phyloP scores from a whole-genome alignment of 2,329 filamentous ascomycete species.

The Aspergillus amoenus region DNA sequence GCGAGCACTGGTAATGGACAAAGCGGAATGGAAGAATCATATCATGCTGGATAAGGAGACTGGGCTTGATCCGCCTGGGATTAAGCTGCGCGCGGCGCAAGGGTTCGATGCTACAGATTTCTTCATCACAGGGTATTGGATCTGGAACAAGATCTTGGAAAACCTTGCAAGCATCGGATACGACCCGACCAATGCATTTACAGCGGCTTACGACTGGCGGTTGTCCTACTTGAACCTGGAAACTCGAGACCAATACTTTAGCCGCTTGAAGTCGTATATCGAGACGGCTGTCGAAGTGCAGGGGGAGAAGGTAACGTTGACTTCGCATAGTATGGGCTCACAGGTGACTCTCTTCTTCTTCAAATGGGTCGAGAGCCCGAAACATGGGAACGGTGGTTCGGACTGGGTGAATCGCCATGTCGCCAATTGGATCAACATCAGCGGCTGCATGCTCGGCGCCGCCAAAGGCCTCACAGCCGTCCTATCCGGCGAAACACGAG shows the following conservation, averaged over 20 bases:
- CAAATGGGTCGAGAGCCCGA: conserved; percentile 76
- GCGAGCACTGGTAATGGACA: conserved; percentile 87
- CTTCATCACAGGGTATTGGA: conserved; percentile 82
- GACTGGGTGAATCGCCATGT: conserved; percentile 88
- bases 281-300: conserved; percentile 75
- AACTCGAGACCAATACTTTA: conserved; percentile 89
- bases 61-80: conserved; percentile 82
- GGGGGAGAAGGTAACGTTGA: conserved; percentile 76
- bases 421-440: conserved; percentile 97
- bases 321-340: conserved; percentile 96
- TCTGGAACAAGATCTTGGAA: conserved; percentile 98
- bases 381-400: conserved; percentile 74
- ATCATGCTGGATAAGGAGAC: conserved; percentile 95
- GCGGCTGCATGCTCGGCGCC: conserved; percentile 94
- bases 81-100: conserved; percentile 90
- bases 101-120: conserved; percentile 98
- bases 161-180: conserved; percentile 96
- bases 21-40: conserved; percentile 90
- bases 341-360: conserved; percentile 85
- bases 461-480: conserved; percentile 88
- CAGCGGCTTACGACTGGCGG: conserved; percentile 83
- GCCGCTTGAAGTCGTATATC: conserved; percentile 83
- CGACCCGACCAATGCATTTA: conserved; percentile 74
- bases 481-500: conserved; percentile 95
- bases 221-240: conserved; percentile 89